Evolutionary conservation across 352 stramenopile genomes (phyloP), one percentile per base, ranked within the genome.

Genomic region (Pythium aphanidermatum): DNA sequence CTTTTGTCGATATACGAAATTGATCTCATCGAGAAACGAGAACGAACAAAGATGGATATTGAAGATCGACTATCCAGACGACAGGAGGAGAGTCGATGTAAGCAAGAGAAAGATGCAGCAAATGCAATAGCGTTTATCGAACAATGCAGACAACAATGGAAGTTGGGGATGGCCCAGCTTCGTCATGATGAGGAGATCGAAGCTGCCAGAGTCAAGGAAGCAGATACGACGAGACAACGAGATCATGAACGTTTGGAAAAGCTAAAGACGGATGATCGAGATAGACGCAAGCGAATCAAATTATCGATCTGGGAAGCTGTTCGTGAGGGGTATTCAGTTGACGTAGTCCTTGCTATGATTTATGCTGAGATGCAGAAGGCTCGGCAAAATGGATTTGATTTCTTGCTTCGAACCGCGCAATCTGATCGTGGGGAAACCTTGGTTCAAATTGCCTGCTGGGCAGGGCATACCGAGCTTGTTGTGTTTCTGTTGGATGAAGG

Each of bases 381-480:
- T 14, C 63, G 65, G n/a, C 58, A 71, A 33, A 58, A 74, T 20
- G 74, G 69, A 6, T 82, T 78, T 33, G 61, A 74, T 25, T 88
- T 88, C 27, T 36, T 61, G 9, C 45, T 88, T 23, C 65, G 66
- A 13, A 61, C 60, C 5, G 63, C 71, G 17, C 58, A 65, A 9
- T 84, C 76, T 0, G 63, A 79, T 21, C 65, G 64, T 6, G 74
- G 74, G 17, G 71, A 82, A 41, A 78, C 71, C 17, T 47, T 88
- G 9, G 57, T 88, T 8, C 71, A 86, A 32, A 80, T 85, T 17
- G 74, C 76, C 12, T 88, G 76, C 20, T 88, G 76, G 76, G 82
- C 58, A 60, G 76, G 73, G 0, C 74, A 86, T 28, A 33, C 81
- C 60, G 53, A 83, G 24, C 48, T 89, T 11, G 63, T 85, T 9